These are phyloP conservation scores for Gnomoniopsis smithogilvyi DNA, from an alignment of 2,329 filamentous ascomycete species.

Conservation along the genomic window DNA sequence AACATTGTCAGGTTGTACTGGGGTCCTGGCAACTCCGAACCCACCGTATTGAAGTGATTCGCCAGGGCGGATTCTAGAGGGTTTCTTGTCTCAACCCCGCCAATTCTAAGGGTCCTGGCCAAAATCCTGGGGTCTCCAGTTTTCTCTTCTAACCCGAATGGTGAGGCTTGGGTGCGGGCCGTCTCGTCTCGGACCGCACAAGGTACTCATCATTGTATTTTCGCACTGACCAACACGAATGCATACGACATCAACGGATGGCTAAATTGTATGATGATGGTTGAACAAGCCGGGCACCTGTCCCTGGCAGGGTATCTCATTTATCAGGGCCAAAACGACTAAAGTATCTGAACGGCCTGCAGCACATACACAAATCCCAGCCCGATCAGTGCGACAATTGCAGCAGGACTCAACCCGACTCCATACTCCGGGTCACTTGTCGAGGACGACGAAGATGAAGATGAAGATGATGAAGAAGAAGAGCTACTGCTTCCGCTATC, in stretches of 20 bases:
- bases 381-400: conserved; percentile 1
- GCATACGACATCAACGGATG: not conserved
- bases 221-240: too few relatives aligned
- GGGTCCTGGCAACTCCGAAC: too few relatives aligned
- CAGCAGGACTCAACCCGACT: not conserved
- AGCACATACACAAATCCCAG: conserved; percentile 15
- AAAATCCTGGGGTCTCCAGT: too few relatives aligned
- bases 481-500: not conserved
- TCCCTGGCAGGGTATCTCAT: conserved; percentile 1
- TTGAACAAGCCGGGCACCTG: not conserved
- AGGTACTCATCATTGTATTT: too few relatives aligned
- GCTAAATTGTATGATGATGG: not conserved
- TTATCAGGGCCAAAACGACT: not conserved
- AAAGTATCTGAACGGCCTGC: conserved; percentile 15
- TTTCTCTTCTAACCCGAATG: too few relatives aligned
- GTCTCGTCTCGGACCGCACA: too few relatives aligned
- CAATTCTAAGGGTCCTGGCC: too few relatives aligned
- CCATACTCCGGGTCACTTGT: not conserved
- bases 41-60: too few relatives aligned
- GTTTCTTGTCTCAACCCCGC: too few relatives aligned
- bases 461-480: not conserved
- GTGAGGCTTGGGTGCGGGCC: too few relatives aligned
- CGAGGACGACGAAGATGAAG: conserved; percentile 2
- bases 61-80: too few relatives aligned
- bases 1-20: too few relatives aligned